These are phyloP conservation scores for Pseudoperonospora humuli DNA, from an alignment of 352 stramenopile genomes.

Conservation along the genomic window DNA sequence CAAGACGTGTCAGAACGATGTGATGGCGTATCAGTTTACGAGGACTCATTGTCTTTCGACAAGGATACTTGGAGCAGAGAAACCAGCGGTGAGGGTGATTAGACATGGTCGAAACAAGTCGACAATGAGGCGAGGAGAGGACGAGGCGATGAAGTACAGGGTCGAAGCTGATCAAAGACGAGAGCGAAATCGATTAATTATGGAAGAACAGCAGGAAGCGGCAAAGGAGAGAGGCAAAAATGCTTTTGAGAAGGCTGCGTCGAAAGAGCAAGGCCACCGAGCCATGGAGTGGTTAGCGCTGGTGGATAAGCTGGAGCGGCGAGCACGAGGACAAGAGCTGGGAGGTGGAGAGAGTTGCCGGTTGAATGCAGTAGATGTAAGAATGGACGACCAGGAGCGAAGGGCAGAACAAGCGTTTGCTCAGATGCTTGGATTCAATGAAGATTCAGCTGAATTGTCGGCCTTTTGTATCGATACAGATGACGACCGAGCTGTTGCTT, in stretches of 20 bases:
- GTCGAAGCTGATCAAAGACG: conserved; percentile 32
- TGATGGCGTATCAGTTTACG: conserved; percentile 45
- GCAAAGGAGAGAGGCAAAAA: conserved; percentile 28
- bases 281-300: conserved; percentile 46
- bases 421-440: conserved; percentile 33
- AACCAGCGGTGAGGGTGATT: conserved; percentile 39
- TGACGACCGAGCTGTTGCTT: conserved; percentile 9
- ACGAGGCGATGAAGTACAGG: conserved; percentile 36
- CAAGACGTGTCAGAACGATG: conserved; percentile 30
- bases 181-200: conserved; percentile 25
- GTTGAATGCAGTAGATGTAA: conserved; percentile 4
- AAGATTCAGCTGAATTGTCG: conserved; percentile 30
- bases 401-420: conserved; percentile 31
- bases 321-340: conserved; percentile 9
- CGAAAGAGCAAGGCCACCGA: conserved; percentile 29
- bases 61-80: neutral
- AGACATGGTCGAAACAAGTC: conserved; percentile 40
- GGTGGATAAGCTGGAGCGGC: conserved; percentile 38
- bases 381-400: conserved; percentile 5
- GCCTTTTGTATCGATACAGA: conserved; percentile 31
- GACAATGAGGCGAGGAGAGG: conserved; percentile 23
- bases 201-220: conserved; percentile 31
- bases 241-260: conserved; percentile 27
- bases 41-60: conserved; percentile 35
- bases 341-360: conserved; percentile 5